phyloP scores from a whole-genome alignment of 2,329 filamentous ascomycete species.

The Cyphellophora europaea region DNA sequence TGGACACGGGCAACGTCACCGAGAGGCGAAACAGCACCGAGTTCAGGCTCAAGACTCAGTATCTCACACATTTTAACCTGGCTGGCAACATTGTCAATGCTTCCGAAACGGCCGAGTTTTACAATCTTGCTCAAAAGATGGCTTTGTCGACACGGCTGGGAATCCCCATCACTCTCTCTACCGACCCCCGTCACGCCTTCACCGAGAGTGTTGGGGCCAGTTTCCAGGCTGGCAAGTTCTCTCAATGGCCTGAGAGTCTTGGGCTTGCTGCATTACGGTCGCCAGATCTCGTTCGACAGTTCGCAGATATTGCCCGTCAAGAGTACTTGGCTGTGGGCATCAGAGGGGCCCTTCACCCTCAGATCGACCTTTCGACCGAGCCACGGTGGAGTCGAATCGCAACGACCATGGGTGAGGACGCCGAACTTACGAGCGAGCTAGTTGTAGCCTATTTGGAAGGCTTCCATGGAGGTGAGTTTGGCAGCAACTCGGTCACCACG shows the following conservation, averaged over 20 bases:
- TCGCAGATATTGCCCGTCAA: conserved; percentile 41
- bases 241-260: conserved; percentile 43
- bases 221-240: conserved; percentile 35
- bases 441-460: conserved; percentile 8
- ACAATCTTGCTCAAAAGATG: conserved; percentile 1
- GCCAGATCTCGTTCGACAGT: conserved; percentile 33
- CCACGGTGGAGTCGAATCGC: conserved; percentile 40
- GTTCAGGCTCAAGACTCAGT: conserved; percentile 1
- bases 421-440: conserved; percentile 3
- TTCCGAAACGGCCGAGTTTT: conserved; percentile 1
- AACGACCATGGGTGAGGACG: conserved; percentile 40
- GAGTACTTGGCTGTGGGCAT: conserved; percentile 35
- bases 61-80: conserved; percentile 5
- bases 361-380: conserved; percentile 43
- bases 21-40: conserved; percentile 2
- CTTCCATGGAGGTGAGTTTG: conserved; percentile 4
- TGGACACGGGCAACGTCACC: background rate
- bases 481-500: conserved; percentile 20
- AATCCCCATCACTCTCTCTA: conserved; percentile 7
- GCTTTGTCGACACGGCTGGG: conserved; percentile 4
- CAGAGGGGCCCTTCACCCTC: conserved; percentile 39
- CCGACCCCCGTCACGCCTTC: conserved; percentile 9
- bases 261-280: conserved; percentile 42
- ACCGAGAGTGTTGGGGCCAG: conserved; percentile 26
- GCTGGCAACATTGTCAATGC: conserved; percentile 2